Evolutionary conservation across 306 rosid species (phyloP).

Genomic region (Bauhinia variegata): DNA sequence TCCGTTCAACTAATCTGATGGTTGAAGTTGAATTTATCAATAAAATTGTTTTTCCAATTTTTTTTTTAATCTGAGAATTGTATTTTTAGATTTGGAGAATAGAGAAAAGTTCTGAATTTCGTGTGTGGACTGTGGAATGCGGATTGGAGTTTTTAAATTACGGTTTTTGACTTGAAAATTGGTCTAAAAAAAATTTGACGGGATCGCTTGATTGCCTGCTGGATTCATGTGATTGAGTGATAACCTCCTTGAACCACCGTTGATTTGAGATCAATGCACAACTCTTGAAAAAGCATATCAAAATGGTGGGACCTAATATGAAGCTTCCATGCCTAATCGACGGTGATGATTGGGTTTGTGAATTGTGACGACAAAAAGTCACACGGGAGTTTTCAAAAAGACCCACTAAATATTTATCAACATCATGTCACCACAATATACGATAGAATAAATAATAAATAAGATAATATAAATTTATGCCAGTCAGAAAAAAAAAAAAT

Average conservation of each 20-base stretch:
- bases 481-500: neutral
- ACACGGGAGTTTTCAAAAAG: slow-evolving; percentile 31
- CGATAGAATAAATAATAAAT: too few species aligned
- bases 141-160: neutral
- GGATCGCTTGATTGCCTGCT: slow-evolving; percentile 17
- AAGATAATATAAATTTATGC: slow-evolving; percentile 39
- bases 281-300: slow-evolving; percentile 28
- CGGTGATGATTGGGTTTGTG: slow-evolving; percentile 41
- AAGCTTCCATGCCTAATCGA: slow-evolving; percentile 39
- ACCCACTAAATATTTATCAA: slow-evolving; percentile 52
- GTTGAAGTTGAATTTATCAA: neutral
- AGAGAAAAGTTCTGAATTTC: neutral
- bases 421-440: slow-evolving; percentile 58
- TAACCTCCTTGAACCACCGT: slow-evolving; percentile 36
- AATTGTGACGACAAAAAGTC: slow-evolving; percentile 35
- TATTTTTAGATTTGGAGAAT: slow-evolving; percentile 28
- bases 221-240: slow-evolving; percentile 40
- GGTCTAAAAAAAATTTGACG: neutral
- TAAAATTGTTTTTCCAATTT: too few species aligned
- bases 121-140: neutral
- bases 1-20: slow-evolving; percentile 24
- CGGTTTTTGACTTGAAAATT: neutral
- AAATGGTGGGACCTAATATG: slow-evolving; percentile 20
- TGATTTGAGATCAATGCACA: slow-evolving; percentile 22
- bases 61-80: too few species aligned